phyloP scores from a whole-genome alignment of 2,329 filamentous ascomycete genomes.

The Bipolaris gigantea region DNA sequence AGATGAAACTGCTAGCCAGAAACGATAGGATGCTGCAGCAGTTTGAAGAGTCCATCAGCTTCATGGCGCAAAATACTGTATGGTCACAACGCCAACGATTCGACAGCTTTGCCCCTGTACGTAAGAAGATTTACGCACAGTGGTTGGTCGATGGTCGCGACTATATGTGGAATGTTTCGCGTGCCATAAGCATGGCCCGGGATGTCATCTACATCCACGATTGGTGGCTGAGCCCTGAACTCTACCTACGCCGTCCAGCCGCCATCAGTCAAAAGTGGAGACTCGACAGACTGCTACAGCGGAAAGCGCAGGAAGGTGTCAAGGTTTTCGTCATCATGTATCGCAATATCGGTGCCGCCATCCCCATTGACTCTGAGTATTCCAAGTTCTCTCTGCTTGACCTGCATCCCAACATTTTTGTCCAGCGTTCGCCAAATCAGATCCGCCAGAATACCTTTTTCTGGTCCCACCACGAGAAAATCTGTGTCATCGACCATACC shows the following conservation, averaged over 20 bases:
- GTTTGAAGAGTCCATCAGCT: slow-evolving; percentile 88
- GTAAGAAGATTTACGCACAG: slow-evolving; percentile 83
- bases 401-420: slow-evolving; percentile 92
- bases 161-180: slow-evolving; percentile 99
- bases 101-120: slow-evolving; percentile 88
- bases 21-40: slow-evolving; percentile 88
- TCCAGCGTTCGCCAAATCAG: slow-evolving; percentile 94
- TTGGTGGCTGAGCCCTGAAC: slow-evolving; percentile 96
- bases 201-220: slow-evolving; percentile 99
- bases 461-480: slow-evolving; percentile 97
- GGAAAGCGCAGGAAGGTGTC: slow-evolving; percentile 90
- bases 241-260: slow-evolving; percentile 91
- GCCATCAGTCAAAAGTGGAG: slow-evolving; percentile 98
- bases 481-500: slow-evolving; percentile 95
- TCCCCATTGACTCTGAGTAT: slow-evolving; percentile 97
- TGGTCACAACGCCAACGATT: slow-evolving; percentile 88
- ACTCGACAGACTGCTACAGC: slow-evolving; percentile 86
- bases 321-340: slow-evolving; percentile 99
- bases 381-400: slow-evolving; percentile 96
- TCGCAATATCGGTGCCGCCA: slow-evolving; percentile 93
- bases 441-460: slow-evolving; percentile 99
- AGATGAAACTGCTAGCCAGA: slow-evolving; percentile 84
- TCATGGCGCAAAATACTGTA: slow-evolving; percentile 79
- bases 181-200: slow-evolving; percentile 93
- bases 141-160: slow-evolving; percentile 97